These are phyloP conservation scores for Prunus persica DNA, from an alignment of 306 rosid genomes.

Conservation along the genomic window Prunus_persica_NCBIv2 NC_034009.1:26775001-26775500, in stretches of 20 bases:
- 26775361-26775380: neutral
- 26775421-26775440: neutral
- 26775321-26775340: constrained; percentile 28
- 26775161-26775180: neutral
- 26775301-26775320: constrained; percentile 30
- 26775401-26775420: neutral
- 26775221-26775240: neutral
- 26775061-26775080: neutral
- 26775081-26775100: neutral
- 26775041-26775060: neutral
- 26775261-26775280: neutral
- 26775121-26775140: neutral
- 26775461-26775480: neutral
- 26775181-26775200: neutral
- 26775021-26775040: neutral
- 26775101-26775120: neutral
- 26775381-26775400: neutral
- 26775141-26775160: no score
- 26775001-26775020: neutral
- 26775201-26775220: neutral
- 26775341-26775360: constrained; percentile 20
- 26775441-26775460: neutral
- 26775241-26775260: neutral
- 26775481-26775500: neutral
- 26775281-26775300: constrained; percentile 17